Conservation (phyloP, 352 stramenopile species). For the Pythium rhizo-oryzae region DNA sequence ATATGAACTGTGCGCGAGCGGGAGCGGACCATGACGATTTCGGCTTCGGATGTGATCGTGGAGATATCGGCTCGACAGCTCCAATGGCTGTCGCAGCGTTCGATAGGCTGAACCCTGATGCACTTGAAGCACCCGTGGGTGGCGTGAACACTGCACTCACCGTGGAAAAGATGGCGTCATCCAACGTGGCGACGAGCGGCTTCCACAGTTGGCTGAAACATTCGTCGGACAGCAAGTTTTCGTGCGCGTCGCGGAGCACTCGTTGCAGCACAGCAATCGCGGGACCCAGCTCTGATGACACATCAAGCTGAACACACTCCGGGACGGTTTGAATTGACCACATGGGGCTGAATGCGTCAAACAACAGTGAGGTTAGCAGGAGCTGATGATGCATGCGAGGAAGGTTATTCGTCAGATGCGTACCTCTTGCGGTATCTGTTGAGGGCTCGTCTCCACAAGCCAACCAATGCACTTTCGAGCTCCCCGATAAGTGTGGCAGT, state of each 20-base stretch:
- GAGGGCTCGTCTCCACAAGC: conserved; percentile 26
- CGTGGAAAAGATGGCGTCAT: conserved; percentile 19
- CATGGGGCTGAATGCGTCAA: not conserved
- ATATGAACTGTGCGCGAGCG: conserved; percentile 41
- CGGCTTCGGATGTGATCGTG: not conserved
- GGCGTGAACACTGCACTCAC: not conserved
- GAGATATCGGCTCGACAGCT: conserved; percentile 10
- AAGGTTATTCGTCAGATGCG: not conserved
- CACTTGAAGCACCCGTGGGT: not conserved
- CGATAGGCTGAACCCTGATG: conserved; percentile 17
- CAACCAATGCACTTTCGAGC: conserved; percentile 32
- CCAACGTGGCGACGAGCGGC: conserved; percentile 16
- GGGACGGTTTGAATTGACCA: not conserved
- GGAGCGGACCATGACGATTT: conserved; percentile 21
- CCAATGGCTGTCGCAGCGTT: conserved; percentile 28
- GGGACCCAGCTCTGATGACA: conserved; percentile 23
- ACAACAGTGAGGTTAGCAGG: not conserved
- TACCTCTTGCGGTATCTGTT: conserved; percentile 42
- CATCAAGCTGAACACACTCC: conserved; percentile 1
- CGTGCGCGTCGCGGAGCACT: conserved; percentile 4
- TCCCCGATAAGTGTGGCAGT: conserved; percentile 36
- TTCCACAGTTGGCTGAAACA: conserved; percentile 29
- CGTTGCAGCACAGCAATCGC: conserved; percentile 2
- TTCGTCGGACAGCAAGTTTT: conserved; percentile 2
- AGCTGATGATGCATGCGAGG: not conserved